Evolutionary conservation across 2,329 filamentous ascomycete species (phyloP).

Genomic region (Teratosphaeria nubilosa): DNA sequence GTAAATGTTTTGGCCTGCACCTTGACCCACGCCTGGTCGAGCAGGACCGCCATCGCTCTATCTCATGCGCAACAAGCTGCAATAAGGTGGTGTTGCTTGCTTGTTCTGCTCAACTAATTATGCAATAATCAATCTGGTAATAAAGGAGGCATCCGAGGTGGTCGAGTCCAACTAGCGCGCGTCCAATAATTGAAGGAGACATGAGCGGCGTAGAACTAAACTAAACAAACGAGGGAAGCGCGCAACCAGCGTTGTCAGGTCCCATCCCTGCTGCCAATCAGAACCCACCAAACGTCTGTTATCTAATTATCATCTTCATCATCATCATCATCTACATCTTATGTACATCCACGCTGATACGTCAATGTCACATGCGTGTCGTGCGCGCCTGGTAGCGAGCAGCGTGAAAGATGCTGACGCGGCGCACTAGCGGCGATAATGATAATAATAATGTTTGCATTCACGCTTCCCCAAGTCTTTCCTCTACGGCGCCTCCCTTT

Average conservation of each 20-base stretch:
- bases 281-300: neutral
- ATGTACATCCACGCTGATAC: no score
- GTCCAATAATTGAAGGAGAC: no score
- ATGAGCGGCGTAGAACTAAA: neutral
- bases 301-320: neutral
- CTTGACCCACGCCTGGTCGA: slow-evolving; percentile 11
- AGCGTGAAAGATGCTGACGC: neutral
- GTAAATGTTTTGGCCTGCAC: slow-evolving; percentile 11
- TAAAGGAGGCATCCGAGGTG: no score
- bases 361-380: neutral
- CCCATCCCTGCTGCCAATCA: neutral
- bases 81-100: no score
- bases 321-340: no score
- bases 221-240: neutral
- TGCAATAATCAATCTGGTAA: no score
- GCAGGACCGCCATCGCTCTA: slow-evolving; percentile 1
- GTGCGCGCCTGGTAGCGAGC: no score
- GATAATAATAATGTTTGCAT: neutral
- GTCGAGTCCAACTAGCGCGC: no score
- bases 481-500: neutral
- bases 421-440: neutral
- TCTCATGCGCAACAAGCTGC: neutral
- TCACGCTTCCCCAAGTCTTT: neutral
- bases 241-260: neutral
- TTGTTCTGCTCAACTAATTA: no score